These are phyloP conservation scores for Phytophthora fragariae DNA, from an alignment of 352 stramenopile genomes.

Conservation along the genomic window DNA sequence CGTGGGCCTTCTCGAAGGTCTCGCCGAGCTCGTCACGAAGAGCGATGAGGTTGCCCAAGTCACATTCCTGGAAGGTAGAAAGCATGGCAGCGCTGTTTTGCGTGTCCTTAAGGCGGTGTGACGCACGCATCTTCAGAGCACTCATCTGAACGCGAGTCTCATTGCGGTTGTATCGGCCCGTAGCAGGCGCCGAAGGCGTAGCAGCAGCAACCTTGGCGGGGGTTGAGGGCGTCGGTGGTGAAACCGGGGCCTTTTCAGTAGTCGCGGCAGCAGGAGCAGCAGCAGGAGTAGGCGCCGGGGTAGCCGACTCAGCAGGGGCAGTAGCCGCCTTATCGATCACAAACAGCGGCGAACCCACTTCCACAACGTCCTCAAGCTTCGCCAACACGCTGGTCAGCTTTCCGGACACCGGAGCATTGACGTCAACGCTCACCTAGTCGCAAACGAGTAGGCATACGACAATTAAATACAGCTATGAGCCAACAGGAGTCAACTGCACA, in stretches of 20 bases:
- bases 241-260: conserved; percentile 30
- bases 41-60: conserved; percentile 97
- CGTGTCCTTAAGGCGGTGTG: conserved; percentile 96
- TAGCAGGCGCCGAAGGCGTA: conserved; percentile 18
- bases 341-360: conserved; percentile 87
- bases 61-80: conserved; percentile 99
- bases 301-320: conserved; percentile 29
- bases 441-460: too few relatives aligned
- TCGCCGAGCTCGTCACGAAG: conserved; percentile 92
- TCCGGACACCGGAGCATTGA: conserved; percentile 92
- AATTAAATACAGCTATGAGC: background rate
- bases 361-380: conserved; percentile 96
- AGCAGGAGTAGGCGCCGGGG: conserved; percentile 25
- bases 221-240: conserved; percentile 36
- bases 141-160: conserved; percentile 95
- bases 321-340: conserved; percentile 46
- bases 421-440: conserved; percentile 86
- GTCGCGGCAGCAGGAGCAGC: conserved; percentile 21
- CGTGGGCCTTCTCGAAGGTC: conserved; percentile 97
- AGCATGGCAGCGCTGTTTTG: conserved; percentile 99
- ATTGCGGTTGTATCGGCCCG: conserved; percentile 61
- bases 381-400: conserved; percentile 94
- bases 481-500: too few relatives aligned
- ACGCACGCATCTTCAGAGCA: conserved; percentile 95
- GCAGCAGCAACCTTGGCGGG: conserved; percentile 36